Conservation (phyloP, 192 early-diverging fungal genomes). For the Pilobolus umbonatus region DNA sequence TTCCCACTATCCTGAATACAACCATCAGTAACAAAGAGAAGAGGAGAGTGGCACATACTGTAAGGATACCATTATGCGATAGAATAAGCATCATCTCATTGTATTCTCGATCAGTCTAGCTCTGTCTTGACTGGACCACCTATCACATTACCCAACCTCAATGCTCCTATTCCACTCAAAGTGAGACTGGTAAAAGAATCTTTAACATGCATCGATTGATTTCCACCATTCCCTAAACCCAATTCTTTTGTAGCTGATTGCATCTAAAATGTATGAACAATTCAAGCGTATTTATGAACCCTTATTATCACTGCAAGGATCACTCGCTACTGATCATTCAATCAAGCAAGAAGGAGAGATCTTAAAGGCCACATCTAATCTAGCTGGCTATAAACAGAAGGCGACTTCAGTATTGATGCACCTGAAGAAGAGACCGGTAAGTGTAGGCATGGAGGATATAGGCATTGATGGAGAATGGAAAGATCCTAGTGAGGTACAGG, state of each 20-base stretch:
- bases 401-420: conserved; percentile 43
- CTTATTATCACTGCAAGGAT: conserved; percentile 8
- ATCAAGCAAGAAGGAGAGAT: conserved; percentile 41
- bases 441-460: conserved; percentile 40
- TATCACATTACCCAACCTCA: conserved; percentile 33
- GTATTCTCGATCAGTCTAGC: background rate
- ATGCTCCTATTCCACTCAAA: conserved; percentile 35
- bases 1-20: background rate
- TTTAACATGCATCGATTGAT: background rate
- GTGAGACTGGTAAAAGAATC: conserved; percentile 32
- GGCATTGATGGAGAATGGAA: conserved; percentile 63
- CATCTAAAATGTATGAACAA: conserved; percentile 42
- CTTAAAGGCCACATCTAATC: conserved; percentile 32
- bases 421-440: conserved; percentile 51
- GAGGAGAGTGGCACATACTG: conserved; percentile 3
- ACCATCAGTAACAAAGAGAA: conserved; percentile 8
- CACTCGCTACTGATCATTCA: conserved; percentile 51
- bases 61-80: background rate
- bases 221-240: too few relatives aligned
- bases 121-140: conserved; percentile 33
- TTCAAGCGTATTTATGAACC: conserved; percentile 56
- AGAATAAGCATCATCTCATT: background rate
- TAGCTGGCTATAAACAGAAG: conserved; percentile 41
- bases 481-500: conserved; percentile 9
- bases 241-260: conserved; percentile 16